Evolutionary conservation across 345 rosid species (phyloP), one percentile per base, ranked within the genome.

Genomic region (Rhodamnia rubescens): DNA sequence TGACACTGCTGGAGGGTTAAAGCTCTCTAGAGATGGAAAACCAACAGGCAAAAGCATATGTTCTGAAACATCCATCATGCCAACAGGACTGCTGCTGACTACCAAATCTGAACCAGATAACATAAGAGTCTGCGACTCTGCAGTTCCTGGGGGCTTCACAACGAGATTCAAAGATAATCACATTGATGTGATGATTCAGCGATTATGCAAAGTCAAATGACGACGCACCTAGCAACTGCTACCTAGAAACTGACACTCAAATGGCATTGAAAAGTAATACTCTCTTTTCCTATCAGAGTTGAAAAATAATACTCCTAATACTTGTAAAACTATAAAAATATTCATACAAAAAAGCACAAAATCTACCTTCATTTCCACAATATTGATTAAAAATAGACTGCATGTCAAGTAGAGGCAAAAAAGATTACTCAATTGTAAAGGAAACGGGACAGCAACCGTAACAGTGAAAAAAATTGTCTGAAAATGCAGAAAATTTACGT

Each of bases 101-200:
- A 95, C 96, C 89, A 93, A 89, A 88, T 96, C 99, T 83, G 98
- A 93, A 85, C 90, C 90, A 86, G 98, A 93, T 88, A 96, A 91
- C 89, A 96, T 89, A 88, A 93, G 92, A 81, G 98, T 90, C 87
- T 96, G 95, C 29, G 97, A 96, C 92, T 96, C 99, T 83, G 99
- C 99, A 90, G 99, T 96, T 91, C 99, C 99, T 54, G 99, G 99
- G 84, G 99, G 99, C 99, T 97, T 90, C 90, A 92, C 64, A 86
- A 61, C 15, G 15, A 85, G 29, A 85, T 80, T 80, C 55, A 86
- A 82, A 82, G 32, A 51, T 56, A 18, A 69, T 69, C 78, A 69
- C 40, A 69, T 69, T 69, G 78, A 32, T 2, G 1, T 69, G 44
- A 64, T 64, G 78, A 69, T 69, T 69, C 78, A 69, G 44, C 32